phyloP scores from a whole-genome alignment of 352 stramenopile species.

The Plasmopara muralis region DNA sequence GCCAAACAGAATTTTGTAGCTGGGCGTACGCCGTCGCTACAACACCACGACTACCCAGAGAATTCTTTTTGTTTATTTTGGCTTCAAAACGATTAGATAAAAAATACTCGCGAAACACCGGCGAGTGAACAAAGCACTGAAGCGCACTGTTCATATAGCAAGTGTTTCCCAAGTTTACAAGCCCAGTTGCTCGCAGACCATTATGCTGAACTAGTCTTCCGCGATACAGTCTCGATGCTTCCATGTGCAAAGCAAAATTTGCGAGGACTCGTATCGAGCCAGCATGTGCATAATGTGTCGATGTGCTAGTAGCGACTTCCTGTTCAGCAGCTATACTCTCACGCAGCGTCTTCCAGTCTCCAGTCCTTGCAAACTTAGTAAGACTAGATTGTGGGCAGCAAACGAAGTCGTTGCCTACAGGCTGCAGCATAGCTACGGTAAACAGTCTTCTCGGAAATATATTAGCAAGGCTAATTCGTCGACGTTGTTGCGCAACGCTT shows the following conservation, averaged over 20 bases:
- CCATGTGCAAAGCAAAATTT: constrained; percentile 29
- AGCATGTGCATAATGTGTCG: constrained; percentile 10
- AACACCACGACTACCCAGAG: constrained; percentile 85
- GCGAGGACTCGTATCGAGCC: constrained; percentile 20
- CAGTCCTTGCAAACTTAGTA: constrained; percentile 28
- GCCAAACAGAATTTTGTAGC: constrained; percentile 64
- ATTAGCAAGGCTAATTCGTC: constrained; percentile 16
- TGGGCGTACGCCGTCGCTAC: constrained; percentile 87
- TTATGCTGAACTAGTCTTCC: constrained; percentile 28
- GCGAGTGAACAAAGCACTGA: constrained; percentile 93
- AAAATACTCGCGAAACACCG: constrained; percentile 93
- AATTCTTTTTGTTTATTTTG: constrained; percentile 94
- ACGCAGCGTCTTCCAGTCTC: constrained; percentile 28
- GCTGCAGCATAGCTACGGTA: constrained; percentile 39
- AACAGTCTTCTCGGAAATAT: constrained; percentile 23
- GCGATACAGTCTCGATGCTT: constrained; percentile 13
- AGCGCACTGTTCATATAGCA: constrained; percentile 87
- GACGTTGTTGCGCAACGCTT: constrained; percentile 21
- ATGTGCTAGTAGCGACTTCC: constrained; percentile 12
- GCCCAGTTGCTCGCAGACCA: constrained; percentile 50
- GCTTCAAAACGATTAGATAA: constrained; percentile 82
- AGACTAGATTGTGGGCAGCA: constrained; percentile 26
- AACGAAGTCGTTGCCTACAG: constrained; percentile 60
- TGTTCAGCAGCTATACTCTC: constrained; percentile 26
- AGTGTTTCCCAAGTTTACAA: constrained; percentile 83